Evolutionary conservation across 2,329 filamentous ascomycete species (phyloP).

Genomic region (Aspergillus pseudoviridinutans): DNA sequence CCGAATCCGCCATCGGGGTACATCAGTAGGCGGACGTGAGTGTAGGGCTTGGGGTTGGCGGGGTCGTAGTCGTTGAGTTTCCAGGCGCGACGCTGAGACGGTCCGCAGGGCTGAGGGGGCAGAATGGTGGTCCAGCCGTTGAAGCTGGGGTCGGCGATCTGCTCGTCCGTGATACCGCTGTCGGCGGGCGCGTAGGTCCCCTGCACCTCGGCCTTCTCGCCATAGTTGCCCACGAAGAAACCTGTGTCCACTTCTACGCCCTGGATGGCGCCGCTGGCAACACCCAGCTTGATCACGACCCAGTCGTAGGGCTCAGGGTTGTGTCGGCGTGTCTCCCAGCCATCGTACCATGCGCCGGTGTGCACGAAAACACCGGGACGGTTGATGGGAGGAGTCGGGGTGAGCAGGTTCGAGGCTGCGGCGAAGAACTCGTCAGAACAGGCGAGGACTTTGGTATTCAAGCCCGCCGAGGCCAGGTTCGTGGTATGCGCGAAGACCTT

Average conservation of each 20-base stretch:
- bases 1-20: conserved; percentile 46
- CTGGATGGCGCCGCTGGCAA: conserved; percentile 38
- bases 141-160: conserved; percentile 31
- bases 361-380: conserved; percentile 57
- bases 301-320: conserved; percentile 57
- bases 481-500: conserved; percentile 53
- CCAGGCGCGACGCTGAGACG: conserved; percentile 42
- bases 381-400: conserved; percentile 52
- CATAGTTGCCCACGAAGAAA: conserved; percentile 45
- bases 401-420: conserved; percentile 55
- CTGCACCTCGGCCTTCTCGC: conserved; percentile 40
- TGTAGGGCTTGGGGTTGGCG: conserved; percentile 32
- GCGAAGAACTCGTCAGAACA: conserved; percentile 62
- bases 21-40: conserved; percentile 43
- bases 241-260: conserved; percentile 45
- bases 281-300: conserved; percentile 57
- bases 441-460: conserved; percentile 53
- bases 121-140: conserved; percentile 38
- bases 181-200: conserved; percentile 24
- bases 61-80: conserved; percentile 23
- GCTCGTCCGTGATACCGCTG: conserved; percentile 22
- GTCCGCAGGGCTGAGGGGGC: conserved; percentile 36
- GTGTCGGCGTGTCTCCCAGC: conserved; percentile 61
- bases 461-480: conserved; percentile 41
- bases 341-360: conserved; percentile 62